Evolutionary conservation across 2,329 filamentous ascomycete species (phyloP).

Genomic region (Pseudonectria buxi): DNA sequence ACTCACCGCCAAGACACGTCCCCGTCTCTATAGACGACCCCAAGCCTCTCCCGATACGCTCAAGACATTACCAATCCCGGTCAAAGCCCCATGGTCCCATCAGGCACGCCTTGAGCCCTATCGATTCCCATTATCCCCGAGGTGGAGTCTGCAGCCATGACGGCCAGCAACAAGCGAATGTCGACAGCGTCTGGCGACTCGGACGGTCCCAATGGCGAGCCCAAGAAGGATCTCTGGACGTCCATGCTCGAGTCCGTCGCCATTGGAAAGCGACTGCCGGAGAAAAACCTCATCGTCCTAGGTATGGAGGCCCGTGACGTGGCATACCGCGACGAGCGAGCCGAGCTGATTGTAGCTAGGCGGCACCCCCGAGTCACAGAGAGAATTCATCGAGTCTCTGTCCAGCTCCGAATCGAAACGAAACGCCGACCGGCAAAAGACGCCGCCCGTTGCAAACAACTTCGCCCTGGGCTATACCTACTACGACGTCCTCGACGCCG

Average conservation of each 20-base stretch:
- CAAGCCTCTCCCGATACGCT: conserved; percentile 5
- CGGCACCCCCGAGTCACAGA: conserved; percentile 74
- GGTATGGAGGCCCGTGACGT: conserved; percentile 43
- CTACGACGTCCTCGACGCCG: conserved; percentile 86
- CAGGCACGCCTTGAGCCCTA: conserved; percentile 3
- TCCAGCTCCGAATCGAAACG: conserved; percentile 48
- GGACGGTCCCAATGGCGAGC: conserved; percentile 56
- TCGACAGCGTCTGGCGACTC: conserved; percentile 49
- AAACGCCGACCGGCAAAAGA: conserved; percentile 51
- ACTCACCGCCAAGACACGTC: neutral
- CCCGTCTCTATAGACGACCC: neutral
- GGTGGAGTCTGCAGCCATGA: conserved; percentile 32
- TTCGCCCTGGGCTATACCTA: conserved; percentile 94
- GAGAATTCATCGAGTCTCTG: conserved; percentile 69
- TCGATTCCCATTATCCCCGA: conserved; percentile 7
- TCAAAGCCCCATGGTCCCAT: neutral
- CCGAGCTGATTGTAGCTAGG: conserved; percentile 41
- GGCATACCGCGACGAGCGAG: conserved; percentile 2
- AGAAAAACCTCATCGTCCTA: conserved; percentile 84
- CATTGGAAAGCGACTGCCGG: conserved; percentile 80
- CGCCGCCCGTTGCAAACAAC: conserved; percentile 78
- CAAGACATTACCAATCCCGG: neutral
- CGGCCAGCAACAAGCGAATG: conserved; percentile 47
- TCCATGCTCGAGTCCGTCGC: conserved; percentile 87
- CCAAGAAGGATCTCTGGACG: conserved; percentile 88